These are phyloP conservation scores for Pedinophyceae sp. DNA, from an alignment of 139 green algal species.

Conservation along the genomic window DNA sequence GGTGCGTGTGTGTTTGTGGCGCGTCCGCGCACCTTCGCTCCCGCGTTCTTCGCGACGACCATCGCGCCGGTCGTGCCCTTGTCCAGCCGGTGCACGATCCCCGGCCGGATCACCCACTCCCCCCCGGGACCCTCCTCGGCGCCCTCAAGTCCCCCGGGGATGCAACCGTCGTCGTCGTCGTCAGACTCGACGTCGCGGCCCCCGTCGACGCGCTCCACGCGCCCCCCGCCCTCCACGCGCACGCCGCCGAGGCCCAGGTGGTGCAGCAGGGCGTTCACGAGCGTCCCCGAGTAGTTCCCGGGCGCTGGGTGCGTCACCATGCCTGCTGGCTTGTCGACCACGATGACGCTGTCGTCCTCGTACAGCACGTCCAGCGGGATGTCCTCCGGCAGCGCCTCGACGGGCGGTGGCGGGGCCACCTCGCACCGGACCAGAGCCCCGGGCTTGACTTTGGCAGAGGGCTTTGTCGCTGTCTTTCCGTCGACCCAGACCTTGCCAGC, in stretches of 20 bases:
- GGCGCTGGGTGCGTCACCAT: conserved; percentile 82
- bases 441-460: not conserved
- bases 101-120: conserved; percentile 48
- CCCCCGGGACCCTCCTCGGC: too few species aligned
- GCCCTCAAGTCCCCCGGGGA: too few species aligned
- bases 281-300: conserved; percentile 63
- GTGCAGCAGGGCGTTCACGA: conserved; percentile 93
- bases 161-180: too few species aligned
- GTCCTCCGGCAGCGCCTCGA: conserved; percentile 44
- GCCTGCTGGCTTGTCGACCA: conserved; percentile 83
- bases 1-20: too few species aligned
- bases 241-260: conserved; percentile 44
- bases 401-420: conserved; percentile 6
- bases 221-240: too few species aligned
- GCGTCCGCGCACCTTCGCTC: too few species aligned
- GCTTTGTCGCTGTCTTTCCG: not conserved
- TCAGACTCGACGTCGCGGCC: too few species aligned
- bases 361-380: conserved; percentile 79
- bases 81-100: conserved; percentile 96
- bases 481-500: too few species aligned
- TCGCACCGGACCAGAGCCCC: conserved; percentile 13
- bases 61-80: conserved; percentile 80
- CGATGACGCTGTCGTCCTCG: conserved; percentile 80
- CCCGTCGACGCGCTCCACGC: too few species aligned
- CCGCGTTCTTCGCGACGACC: conserved; percentile 78